Evolutionary conservation across 176 grass and related monocot genomes (phyloP).

Genomic region (Panicum miliaceum): DNA sequence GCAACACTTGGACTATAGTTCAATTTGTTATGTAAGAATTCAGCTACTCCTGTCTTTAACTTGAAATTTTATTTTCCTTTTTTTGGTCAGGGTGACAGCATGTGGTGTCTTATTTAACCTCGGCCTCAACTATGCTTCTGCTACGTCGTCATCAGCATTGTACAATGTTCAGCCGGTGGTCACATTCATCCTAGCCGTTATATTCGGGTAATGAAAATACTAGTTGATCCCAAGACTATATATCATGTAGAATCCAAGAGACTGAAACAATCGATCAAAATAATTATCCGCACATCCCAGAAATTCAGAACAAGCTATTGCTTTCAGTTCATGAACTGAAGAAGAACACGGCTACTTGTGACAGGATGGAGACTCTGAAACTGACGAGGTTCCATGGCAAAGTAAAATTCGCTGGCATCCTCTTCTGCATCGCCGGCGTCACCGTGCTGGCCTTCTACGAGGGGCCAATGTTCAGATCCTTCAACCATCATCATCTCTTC

Average conservation of each 20-base stretch:
- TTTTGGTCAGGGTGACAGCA: conserved; percentile 45
- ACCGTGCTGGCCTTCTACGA: conserved; percentile 68
- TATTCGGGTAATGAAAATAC: conserved; percentile 52
- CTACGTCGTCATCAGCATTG: conserved; percentile 62
- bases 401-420: conserved; percentile 59
- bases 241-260: neutral
- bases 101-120: conserved; percentile 52
- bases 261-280: neutral
- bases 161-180: conserved; percentile 69
- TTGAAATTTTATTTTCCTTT: neutral
- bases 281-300: neutral
- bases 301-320: neutral
- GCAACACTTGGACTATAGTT: neutral
- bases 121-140: conserved; percentile 64
- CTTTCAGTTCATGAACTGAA: neutral
- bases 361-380: conserved; percentile 76
- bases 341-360: neutral
- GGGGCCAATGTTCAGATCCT: conserved; percentile 62
- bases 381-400: conserved; percentile 62
- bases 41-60: neutral
- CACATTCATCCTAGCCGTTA: conserved; percentile 65
- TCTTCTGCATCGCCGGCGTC: conserved; percentile 59
- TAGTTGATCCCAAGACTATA: neutral
- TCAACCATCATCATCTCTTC: conserved; percentile 58
- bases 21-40: neutral